These are phyloP conservation scores for Xylaria palmicola DNA, from an alignment of 495 filamentous ascomycete genomes.

Conservation along the genomic window DNA sequence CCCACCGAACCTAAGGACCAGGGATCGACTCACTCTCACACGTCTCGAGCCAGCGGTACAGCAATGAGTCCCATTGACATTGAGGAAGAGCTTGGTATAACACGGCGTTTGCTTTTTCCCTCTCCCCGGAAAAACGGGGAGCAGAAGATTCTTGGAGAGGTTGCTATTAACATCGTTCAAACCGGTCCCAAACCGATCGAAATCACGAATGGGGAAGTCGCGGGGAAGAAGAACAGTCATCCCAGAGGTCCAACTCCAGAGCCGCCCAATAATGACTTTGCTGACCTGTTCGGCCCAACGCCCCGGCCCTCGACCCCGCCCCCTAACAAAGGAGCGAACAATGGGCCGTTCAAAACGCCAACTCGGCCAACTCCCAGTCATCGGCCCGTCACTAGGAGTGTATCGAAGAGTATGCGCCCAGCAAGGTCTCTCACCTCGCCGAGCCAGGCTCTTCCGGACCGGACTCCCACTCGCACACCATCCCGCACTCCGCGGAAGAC, in stretches of 20 bases:
- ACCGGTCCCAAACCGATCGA: slow-evolving; percentile 33
- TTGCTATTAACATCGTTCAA: slow-evolving; percentile 57
- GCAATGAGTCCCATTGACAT: slow-evolving; percentile 61
- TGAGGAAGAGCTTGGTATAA: slow-evolving; percentile 64
- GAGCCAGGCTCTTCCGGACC: slow-evolving; percentile 31
- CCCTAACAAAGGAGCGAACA: slow-evolving; percentile 48
- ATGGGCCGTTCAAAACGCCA: slow-evolving; percentile 55
- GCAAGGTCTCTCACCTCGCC: slow-evolving; percentile 37
- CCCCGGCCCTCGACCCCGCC: slow-evolving; percentile 63
- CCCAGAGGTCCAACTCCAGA: slow-evolving; percentile 19
- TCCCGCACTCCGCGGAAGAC: slow-evolving; percentile 36
- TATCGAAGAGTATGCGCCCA: slow-evolving; percentile 51
- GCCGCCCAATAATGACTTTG: slow-evolving; percentile 47
- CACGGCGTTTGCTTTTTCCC: slow-evolving; percentile 80
- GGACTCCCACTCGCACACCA: slow-evolving; percentile 46
- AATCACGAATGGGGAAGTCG: slow-evolving; percentile 25
- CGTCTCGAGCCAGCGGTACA: slow-evolving; percentile 55
- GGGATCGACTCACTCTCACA: slow-evolving; percentile 29
- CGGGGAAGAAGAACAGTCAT: slow-evolving; percentile 42
- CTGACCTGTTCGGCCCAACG: slow-evolving; percentile 57
- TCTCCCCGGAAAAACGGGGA: slow-evolving; percentile 59
- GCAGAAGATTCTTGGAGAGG: slow-evolving; percentile 58
- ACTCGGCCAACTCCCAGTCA: slow-evolving; percentile 57
- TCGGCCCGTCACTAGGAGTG: slow-evolving; percentile 56
- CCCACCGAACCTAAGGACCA: slow-evolving; percentile 29